Evolutionary conservation across 1,139 yeast genomes (phyloP).

Genomic region (Kazachstania sp.): DNA sequence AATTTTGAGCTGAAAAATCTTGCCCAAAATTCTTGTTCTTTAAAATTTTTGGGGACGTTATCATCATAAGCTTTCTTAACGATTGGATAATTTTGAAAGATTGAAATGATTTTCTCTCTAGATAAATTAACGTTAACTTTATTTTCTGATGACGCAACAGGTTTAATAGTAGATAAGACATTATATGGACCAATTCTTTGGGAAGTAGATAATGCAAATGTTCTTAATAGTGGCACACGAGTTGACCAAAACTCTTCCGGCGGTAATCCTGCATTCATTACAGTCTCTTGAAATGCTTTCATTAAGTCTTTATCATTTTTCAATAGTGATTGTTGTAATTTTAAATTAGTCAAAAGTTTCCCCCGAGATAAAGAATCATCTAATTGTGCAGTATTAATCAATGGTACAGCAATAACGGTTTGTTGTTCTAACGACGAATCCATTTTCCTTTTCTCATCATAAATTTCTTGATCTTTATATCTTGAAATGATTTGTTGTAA

Average conservation of each 20-base stretch:
- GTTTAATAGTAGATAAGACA: slow-evolving; percentile 85
- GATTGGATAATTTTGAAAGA: slow-evolving; percentile 87
- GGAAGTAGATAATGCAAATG: slow-evolving; percentile 73
- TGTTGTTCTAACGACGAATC: slow-evolving; percentile 15
- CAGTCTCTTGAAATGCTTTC: slow-evolving; percentile 79
- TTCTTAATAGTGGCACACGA: slow-evolving; percentile 67
- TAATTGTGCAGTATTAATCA: slow-evolving; percentile 34
- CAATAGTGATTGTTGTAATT: slow-evolving; percentile 69
- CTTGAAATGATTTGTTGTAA: slow-evolving; percentile 67
- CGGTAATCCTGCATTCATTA: slow-evolving; percentile 66
- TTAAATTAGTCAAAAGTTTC: slow-evolving; percentile 55
- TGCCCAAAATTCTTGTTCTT: slow-evolving; percentile 96
- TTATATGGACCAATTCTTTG: slow-evolving; percentile 92
- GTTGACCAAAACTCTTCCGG: slow-evolving; percentile 87
- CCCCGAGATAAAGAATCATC: slow-evolving; percentile 41
- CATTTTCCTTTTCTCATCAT: slow-evolving; percentile 25
- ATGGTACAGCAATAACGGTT: slow-evolving; percentile 21
- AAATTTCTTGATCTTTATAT: slow-evolving; percentile 44
- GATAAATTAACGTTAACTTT: slow-evolving; percentile 90
- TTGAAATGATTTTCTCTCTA: slow-evolving; percentile 79
- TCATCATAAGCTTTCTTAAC: slow-evolving; percentile 87
- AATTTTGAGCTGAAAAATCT: slow-evolving; percentile 84
- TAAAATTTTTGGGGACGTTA: slow-evolving; percentile 69
- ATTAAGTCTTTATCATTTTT: slow-evolving; percentile 63
- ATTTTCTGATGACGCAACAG: slow-evolving; percentile 82